A percentile compares a stretch with the other conserved stretches of the same genome.
These are phyloP conservation scores for Dactylonectria estremocensis DNA, from an alignment of 2,329 filamentous ascomycete species.

Conservation along the genomic window DNA sequence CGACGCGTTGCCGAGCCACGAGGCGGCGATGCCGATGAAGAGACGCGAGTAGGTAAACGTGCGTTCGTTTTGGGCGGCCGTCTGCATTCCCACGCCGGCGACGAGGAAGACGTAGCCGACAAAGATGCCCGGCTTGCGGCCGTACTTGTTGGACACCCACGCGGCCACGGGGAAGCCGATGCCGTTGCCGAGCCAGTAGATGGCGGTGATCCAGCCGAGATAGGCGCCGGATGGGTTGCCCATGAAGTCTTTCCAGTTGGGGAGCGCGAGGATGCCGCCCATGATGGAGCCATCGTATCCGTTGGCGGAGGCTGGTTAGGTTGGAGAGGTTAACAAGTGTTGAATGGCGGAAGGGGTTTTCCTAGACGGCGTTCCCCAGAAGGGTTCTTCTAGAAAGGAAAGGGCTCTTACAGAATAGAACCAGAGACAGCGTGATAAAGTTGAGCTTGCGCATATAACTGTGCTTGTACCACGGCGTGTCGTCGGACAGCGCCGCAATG, in stretches of 20 bases:
- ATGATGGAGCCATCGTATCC: slow-evolving; percentile 34
- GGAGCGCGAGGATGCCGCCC: slow-evolving; percentile 37
- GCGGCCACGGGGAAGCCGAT: slow-evolving; percentile 36
- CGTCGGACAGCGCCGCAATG: slow-evolving; percentile 14
- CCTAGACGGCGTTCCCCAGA: too few relatives aligned
- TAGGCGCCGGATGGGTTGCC: slow-evolving; percentile 35
- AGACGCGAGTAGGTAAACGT: slow-evolving; percentile 35
- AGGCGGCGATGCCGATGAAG: slow-evolving; percentile 35
- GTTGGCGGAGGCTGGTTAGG: slow-evolving; percentile 31
- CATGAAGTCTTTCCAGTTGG: slow-evolving; percentile 43
- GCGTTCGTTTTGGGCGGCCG: slow-evolving; percentile 31
- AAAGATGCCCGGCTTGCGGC: slow-evolving; percentile 32
- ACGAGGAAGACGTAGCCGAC: slow-evolving; percentile 37
- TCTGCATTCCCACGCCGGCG: slow-evolving; percentile 35
- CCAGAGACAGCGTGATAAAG: slow-evolving; percentile 35
- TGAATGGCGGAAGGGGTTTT: not conserved
- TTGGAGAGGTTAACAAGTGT: too few relatives aligned
- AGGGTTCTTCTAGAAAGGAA: too few relatives aligned
- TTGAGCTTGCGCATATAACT: slow-evolving; percentile 35
- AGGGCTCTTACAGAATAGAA: slow-evolving; percentile 31
- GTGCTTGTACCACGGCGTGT: slow-evolving; percentile 35
- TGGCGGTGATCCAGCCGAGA: slow-evolving; percentile 45
- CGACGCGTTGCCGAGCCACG: slow-evolving; percentile 34
- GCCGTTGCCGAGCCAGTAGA: slow-evolving; percentile 44
- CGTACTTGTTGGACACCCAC: slow-evolving; percentile 33